Evolutionary conservation across 495 filamentous ascomycete species (phyloP).

Genomic region (Tuber melanosporum): DNA sequence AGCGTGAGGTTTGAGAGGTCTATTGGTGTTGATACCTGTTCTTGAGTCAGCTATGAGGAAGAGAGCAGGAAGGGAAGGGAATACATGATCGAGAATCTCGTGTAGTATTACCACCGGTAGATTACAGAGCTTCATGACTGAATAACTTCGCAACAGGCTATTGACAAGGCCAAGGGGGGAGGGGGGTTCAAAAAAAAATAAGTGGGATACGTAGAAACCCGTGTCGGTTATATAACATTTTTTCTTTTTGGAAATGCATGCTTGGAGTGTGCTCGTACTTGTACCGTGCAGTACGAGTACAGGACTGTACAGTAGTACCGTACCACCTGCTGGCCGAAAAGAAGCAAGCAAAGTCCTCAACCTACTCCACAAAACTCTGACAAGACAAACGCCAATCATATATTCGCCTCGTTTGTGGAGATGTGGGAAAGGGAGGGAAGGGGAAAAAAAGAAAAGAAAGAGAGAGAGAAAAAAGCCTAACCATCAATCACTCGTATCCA

Average conservation of each 20-base stretch:
- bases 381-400: neutral
- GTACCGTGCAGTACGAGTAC: no score
- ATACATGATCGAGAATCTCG: conserved; percentile 6
- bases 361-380: neutral
- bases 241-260: neutral
- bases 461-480: neutral
- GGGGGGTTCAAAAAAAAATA: neutral
- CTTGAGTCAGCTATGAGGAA: neutral
- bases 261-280: neutral
- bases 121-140: conserved; percentile 4
- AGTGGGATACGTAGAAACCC: neutral
- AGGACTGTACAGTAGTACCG: neutral
- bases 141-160: neutral
- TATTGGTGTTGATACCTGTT: neutral
- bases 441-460: neutral
- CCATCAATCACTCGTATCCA: conserved; percentile 2
- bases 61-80: neutral
- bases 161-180: neutral
- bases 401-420: conserved; percentile 3
- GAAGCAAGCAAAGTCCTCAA: neutral
- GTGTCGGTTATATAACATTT: conserved; percentile 1
- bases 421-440: neutral
- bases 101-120: neutral
- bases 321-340: neutral
- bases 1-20: neutral